Conservation (phyloP, 805 yeast species). For the Zygotorulaspora florentina region DNA sequence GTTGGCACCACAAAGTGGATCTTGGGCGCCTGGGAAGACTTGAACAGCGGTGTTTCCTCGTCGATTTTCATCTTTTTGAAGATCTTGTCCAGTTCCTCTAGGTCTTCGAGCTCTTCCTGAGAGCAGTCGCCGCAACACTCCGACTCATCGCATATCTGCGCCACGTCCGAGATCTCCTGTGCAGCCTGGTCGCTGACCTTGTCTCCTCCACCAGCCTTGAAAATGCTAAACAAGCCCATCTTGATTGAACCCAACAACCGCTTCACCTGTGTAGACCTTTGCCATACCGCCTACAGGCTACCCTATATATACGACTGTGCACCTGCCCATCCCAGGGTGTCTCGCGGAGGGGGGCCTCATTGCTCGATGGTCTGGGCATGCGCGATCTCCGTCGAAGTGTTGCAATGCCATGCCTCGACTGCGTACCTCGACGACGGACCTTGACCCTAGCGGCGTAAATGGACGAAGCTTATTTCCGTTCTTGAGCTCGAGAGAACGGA, state of each 20-base stretch:
- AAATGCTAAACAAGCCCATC: slow-evolving; percentile 11
- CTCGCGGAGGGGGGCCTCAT: too few species aligned
- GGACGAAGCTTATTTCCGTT: too few species aligned
- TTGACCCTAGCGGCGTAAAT: too few species aligned
- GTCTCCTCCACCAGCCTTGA: slow-evolving; percentile 5
- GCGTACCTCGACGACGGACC: too few species aligned
- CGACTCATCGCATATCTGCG: slow-evolving; percentile 21
- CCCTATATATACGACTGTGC: too few species aligned
- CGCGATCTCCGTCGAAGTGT: too few species aligned
- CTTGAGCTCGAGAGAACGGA: too few species aligned
- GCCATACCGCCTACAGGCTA: too few species aligned
- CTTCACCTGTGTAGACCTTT: too few species aligned
- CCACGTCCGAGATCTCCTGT: slow-evolving; percentile 19
- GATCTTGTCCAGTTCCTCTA: slow-evolving; percentile 22
- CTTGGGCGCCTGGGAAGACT: slow-evolving; percentile 64
- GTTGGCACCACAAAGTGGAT: slow-evolving; percentile 79
- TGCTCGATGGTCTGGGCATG: too few species aligned
- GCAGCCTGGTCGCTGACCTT: slow-evolving; percentile 8
- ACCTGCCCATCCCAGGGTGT: too few species aligned
- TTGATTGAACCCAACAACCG: background rate
- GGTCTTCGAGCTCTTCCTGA: slow-evolving; percentile 26
- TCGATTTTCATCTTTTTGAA: slow-evolving; percentile 30
- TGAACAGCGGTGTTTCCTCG: slow-evolving; percentile 50
- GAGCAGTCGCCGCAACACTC: slow-evolving; percentile 24
- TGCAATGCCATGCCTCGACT: too few species aligned